Evolutionary conservation across 2,329 filamentous ascomycete genomes (phyloP).

Genomic region (Fonsecaea erecta): DNA sequence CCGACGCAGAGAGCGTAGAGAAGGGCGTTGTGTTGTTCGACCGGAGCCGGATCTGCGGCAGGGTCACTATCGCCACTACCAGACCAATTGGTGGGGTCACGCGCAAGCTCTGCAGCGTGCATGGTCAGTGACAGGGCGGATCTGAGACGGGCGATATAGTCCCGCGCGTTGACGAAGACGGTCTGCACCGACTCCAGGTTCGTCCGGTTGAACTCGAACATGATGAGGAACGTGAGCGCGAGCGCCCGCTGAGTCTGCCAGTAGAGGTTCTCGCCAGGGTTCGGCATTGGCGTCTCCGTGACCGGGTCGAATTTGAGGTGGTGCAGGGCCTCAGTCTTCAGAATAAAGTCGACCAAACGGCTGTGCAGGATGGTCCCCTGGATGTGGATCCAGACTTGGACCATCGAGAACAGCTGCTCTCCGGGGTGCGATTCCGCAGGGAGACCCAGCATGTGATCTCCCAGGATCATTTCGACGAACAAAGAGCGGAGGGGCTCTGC

Average conservation of each 20-base stretch:
- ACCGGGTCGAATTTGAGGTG: background rate
- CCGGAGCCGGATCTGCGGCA: background rate
- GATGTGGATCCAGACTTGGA: slow-evolving; percentile 6
- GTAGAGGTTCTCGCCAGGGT: background rate
- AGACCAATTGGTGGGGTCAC: background rate
- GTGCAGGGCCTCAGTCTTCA: background rate
- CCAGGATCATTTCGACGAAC: background rate
- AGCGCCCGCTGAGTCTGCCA: slow-evolving; percentile 6
- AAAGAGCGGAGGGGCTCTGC: background rate
- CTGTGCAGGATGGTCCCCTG: slow-evolving; percentile 3
- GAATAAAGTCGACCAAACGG: slow-evolving; percentile 5
- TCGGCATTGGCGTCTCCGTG: background rate
- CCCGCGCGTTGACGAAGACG: background rate
- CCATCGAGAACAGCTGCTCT: slow-evolving; percentile 1
- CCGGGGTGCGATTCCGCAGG: background rate
- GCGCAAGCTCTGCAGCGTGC: background rate
- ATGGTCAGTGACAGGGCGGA: background rate
- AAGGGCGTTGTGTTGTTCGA: background rate
- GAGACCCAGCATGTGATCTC: background rate
- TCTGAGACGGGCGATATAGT: background rate
- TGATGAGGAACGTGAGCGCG: background rate
- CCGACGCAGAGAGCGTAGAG: background rate
- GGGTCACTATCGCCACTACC: background rate
- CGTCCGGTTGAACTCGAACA: slow-evolving; percentile 5
- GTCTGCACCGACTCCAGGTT: slow-evolving; percentile 5